Evolutionary conservation across 1,284 basidiomycete genomes (phyloP).

Genomic region (Heterobasidion occidentale): DNA sequence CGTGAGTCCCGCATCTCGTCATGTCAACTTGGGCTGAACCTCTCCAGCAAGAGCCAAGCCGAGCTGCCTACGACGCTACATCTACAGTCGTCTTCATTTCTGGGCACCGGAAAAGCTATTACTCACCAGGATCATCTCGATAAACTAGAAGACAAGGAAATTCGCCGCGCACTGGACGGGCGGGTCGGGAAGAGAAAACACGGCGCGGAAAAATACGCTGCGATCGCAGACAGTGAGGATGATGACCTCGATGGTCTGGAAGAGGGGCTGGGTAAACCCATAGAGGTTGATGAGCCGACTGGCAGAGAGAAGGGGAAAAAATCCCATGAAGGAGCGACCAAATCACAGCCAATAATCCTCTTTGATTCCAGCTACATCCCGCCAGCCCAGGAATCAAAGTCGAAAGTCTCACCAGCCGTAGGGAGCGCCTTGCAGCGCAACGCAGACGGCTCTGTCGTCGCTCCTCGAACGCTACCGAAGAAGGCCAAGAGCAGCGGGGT

Average conservation of each 20-base stretch:
- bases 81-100: slow-evolving; percentile 70
- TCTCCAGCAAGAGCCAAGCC: slow-evolving; percentile 64
- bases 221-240: slow-evolving; percentile 26
- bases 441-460: slow-evolving; percentile 43
- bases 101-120: slow-evolving; percentile 59
- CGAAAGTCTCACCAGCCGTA: slow-evolving; percentile 17
- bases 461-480: slow-evolving; percentile 38
- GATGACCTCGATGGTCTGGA: slow-evolving; percentile 19
- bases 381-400: not conserved
- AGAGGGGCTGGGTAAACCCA: slow-evolving; percentile 3
- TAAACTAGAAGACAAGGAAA: slow-evolving; percentile 50
- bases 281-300: slow-evolving; percentile 6
- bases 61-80: slow-evolving; percentile 46
- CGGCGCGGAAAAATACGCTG: slow-evolving; percentile 21
- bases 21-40: slow-evolving; percentile 11
- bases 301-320: slow-evolving; percentile 5
- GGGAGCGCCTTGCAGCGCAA: slow-evolving; percentile 56
- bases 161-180: slow-evolving; percentile 45
- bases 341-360: slow-evolving; percentile 17
- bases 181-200: slow-evolving; percentile 34
- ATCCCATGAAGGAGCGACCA: slow-evolving; percentile 9
- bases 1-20: slow-evolving; percentile 39
- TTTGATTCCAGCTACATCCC: slow-evolving; percentile 4
- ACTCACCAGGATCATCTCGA: slow-evolving; percentile 57
- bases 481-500: slow-evolving; percentile 36